A percentile compares a stretch with the other conserved stretches of the same genome.
Conservation (phyloP, 768 basidiomycete genomes). For the Tulasnella sp. region DNA sequence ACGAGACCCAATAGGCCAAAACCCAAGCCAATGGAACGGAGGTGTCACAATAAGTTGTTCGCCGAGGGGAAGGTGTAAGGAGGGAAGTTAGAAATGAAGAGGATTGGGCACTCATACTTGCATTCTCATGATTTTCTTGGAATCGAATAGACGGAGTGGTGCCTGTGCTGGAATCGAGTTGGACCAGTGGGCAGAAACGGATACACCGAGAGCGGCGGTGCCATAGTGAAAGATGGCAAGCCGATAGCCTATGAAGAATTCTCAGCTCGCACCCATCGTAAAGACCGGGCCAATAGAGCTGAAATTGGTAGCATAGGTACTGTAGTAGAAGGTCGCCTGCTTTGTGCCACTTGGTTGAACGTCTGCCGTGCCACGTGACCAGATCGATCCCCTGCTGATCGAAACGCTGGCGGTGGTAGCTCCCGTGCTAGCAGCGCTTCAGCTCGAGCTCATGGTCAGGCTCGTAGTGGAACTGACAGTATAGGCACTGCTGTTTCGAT, state of each 20-base stretch:
- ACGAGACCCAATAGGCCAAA: no score
- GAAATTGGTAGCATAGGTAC: background rate
- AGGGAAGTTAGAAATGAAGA: no score
- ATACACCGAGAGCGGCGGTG: slow-evolving; percentile 28
- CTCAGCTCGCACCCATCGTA: slow-evolving; percentile 28
- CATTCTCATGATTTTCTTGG: no score
- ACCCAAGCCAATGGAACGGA: no score
- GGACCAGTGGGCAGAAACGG: slow-evolving; percentile 24
- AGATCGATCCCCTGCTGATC: background rate
- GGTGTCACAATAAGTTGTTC: no score
- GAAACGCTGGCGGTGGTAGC: background rate
- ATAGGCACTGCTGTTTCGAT: background rate
- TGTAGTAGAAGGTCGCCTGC: background rate
- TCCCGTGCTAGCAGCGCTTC: background rate
- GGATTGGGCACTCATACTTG: no score
- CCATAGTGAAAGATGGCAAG: slow-evolving; percentile 34
- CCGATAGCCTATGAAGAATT: slow-evolving; percentile 34
- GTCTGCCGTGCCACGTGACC: background rate
- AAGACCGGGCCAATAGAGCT: background rate
- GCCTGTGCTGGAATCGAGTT: background rate
- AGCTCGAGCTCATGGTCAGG: background rate
- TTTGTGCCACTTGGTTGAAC: background rate
- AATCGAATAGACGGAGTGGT: background rate
- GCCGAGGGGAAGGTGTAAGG: no score
- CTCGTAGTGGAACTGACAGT: background rate